Percentiles rank a stretch among this genome's conserved stretches.
Evolutionary conservation across 495 filamentous ascomycete genomes (phyloP).

Genomic region (Lindgomyces ingoldianus): DNA sequence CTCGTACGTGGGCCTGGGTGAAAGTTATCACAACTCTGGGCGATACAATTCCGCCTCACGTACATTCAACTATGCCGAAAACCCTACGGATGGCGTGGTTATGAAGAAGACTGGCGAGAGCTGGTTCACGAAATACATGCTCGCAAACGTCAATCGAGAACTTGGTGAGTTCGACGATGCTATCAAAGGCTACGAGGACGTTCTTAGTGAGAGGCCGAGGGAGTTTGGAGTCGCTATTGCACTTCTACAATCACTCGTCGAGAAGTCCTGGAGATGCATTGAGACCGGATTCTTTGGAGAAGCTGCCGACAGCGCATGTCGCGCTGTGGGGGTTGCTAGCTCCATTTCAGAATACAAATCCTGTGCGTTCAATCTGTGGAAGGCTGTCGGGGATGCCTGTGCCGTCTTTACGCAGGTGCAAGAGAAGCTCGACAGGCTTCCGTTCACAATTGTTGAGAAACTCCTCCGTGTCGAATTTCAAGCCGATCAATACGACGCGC

Average conservation of each 20-base stretch:
- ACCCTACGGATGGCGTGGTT: conserved; percentile 59
- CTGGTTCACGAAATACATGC: conserved; percentile 96
- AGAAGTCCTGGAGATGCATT: conserved; percentile 73
- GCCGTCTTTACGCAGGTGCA: conserved; percentile 78
- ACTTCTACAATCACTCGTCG: conserved; percentile 80
- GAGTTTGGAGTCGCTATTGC: conserved; percentile 89
- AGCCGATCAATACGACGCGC: conserved; percentile 57
- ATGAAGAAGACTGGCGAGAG: conserved; percentile 55
- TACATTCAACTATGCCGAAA: conserved; percentile 79
- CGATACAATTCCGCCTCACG: conserved; percentile 90
- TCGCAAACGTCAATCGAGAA: conserved; percentile 92
- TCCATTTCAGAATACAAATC: conserved; percentile 54
- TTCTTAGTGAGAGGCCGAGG: conserved; percentile 62
- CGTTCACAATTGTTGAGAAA: conserved; percentile 53
- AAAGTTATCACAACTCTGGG: conserved; percentile 93
- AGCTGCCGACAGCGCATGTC: conserved; percentile 64
- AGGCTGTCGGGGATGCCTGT: conserved; percentile 86
- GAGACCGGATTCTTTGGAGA: conserved; percentile 83
- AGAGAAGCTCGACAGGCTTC: conserved; percentile 59
- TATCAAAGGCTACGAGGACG: conserved; percentile 69
- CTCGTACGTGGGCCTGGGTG: conserved; percentile 92
- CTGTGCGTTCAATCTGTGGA: conserved; percentile 93
- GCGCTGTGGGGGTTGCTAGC: conserved; percentile 58
- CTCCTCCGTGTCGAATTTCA: conserved; percentile 54
- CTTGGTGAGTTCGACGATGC: conserved; percentile 85